These are phyloP conservation scores for Phoma sp. DNA, from an alignment of 2,329 filamentous ascomycete species.

Conservation along the genomic window DNA sequence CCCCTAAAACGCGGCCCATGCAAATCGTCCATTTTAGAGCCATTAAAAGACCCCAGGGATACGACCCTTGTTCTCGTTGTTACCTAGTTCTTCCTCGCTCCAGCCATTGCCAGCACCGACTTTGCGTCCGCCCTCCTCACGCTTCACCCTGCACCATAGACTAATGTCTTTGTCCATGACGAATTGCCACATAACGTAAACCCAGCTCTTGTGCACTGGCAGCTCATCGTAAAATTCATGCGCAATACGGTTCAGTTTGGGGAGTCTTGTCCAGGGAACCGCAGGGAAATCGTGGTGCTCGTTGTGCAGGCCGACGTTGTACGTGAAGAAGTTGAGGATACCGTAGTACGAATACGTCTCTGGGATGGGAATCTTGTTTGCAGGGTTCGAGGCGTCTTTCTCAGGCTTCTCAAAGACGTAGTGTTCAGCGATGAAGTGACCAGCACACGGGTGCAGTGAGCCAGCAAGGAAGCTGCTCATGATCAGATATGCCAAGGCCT, in stretches of 20 bases:
- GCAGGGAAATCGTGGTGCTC: slow-evolving; percentile 99
- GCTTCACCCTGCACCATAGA: slow-evolving; percentile 90
- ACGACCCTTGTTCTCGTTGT: slow-evolving; percentile 56
- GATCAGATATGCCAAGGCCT: slow-evolving; percentile 81
- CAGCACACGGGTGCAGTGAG: slow-evolving; percentile 90
- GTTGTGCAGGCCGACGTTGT: slow-evolving; percentile 97
- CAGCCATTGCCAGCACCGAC: slow-evolving; percentile 57
- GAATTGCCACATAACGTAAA: slow-evolving; percentile 93
- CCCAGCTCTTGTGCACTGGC: slow-evolving; percentile 88
- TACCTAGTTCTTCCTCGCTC: slow-evolving; percentile 57
- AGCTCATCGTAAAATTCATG: slow-evolving; percentile 90
- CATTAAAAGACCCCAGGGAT: slow-evolving; percentile 45
- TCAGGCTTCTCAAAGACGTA: slow-evolving; percentile 58
- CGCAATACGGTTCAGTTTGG: slow-evolving; percentile 77
- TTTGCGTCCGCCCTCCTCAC: slow-evolving; percentile 75
- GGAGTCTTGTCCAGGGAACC: slow-evolving; percentile 89
- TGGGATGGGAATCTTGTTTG: slow-evolving; percentile 64
- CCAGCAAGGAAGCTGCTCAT: slow-evolving; percentile 92
- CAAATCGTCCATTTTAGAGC: background rate
- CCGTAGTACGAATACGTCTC: slow-evolving; percentile 99
- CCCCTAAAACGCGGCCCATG: slow-evolving; percentile 6
- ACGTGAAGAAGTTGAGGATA: slow-evolving; percentile 86
- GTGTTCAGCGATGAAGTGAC: slow-evolving; percentile 98
- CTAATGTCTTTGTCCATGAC: slow-evolving; percentile 89
- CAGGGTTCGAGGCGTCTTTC: slow-evolving; percentile 63